Percentiles rank a stretch among this genome's conserved stretches.
Conservation (phyloP, 345 rosid genomes). For the Boechera divaricarpa region DNA sequence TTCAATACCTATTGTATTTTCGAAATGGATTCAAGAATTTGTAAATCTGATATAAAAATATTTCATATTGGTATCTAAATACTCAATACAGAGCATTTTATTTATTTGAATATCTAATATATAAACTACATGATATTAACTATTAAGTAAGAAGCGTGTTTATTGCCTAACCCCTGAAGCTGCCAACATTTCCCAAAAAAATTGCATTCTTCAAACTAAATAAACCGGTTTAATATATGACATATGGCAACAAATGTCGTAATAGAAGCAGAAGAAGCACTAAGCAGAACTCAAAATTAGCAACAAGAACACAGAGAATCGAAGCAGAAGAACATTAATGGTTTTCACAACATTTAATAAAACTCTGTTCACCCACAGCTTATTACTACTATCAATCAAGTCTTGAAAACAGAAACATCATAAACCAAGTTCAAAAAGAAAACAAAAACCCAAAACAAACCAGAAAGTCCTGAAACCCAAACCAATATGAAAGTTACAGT, state of each 20-base stretch:
- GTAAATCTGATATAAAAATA: too few relatives aligned
- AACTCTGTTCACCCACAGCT: not conserved
- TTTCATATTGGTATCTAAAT: too few relatives aligned
- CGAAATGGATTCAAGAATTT: too few relatives aligned
- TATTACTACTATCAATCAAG: not conserved
- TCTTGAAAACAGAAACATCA: conserved; percentile 5
- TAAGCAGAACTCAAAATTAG: not conserved
- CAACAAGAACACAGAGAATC: not conserved
- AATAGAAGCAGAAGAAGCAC: not conserved
- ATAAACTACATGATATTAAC: too few relatives aligned
- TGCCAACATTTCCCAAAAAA: not conserved
- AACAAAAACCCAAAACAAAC: not conserved
- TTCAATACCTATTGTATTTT: too few relatives aligned
- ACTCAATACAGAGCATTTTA: too few relatives aligned
- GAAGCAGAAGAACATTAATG: not conserved
- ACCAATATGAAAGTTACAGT: not conserved
- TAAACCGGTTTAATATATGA: not conserved
- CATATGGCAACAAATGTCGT: not conserved
- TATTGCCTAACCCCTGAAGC: not conserved
- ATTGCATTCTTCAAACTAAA: not conserved
- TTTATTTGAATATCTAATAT: too few relatives aligned
- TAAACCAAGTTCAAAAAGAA: not conserved
- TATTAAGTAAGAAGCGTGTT: not conserved
- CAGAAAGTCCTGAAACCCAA: not conserved
- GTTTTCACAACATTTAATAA: not conserved